Evolutionary conservation across 2,329 filamentous ascomycete species (phyloP).

Genomic region (Metarhizium anisopliae): DNA sequence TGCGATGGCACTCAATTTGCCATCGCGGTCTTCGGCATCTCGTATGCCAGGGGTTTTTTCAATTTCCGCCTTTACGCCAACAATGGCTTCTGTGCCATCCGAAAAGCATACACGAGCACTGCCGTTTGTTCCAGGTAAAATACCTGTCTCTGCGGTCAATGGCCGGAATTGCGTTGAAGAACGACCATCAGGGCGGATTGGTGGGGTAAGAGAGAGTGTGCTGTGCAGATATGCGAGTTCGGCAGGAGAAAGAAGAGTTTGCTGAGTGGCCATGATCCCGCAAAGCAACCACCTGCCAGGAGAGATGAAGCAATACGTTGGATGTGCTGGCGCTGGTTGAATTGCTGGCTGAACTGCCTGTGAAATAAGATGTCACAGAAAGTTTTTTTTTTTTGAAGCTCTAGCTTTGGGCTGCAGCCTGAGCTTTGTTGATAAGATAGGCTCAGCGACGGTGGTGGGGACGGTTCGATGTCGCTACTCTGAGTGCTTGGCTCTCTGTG

Average conservation of each 20-base stretch:
- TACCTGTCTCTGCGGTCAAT: constrained; percentile 79
- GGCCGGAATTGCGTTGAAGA: constrained; percentile 80
- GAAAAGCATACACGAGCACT: constrained; percentile 89
- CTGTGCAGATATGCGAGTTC: constrained; percentile 93
- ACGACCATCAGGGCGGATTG: constrained; percentile 84
- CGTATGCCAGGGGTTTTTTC: constrained; percentile 51
- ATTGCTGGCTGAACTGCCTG: not conserved
- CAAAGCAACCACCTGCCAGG: not conserved
- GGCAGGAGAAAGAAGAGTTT: constrained; percentile 79
- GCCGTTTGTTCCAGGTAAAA: constrained; percentile 83
- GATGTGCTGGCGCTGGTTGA: not conserved
- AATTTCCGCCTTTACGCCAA: constrained; percentile 91
- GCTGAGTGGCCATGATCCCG: constrained; percentile 51
- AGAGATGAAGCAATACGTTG: not conserved
- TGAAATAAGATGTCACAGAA: constrained; percentile 7
- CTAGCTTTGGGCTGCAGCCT: not conserved
- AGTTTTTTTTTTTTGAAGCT: constrained; percentile 17
- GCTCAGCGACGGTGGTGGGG: constrained; percentile 14
- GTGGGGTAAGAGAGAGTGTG: constrained; percentile 71
- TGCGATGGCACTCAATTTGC: constrained; percentile 11
- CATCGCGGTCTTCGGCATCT: constrained; percentile 16
- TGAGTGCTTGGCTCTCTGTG: too few species aligned
- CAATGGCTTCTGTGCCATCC: constrained; percentile 91
- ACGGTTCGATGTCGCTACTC: not conserved
- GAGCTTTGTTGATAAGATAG: constrained; percentile 15